A percentile compares a stretch with the other conserved stretches of the same genome.
phyloP scores from a whole-genome alignment of 208 protist genomes.

The Paratrypanosoma confusum region DNA sequence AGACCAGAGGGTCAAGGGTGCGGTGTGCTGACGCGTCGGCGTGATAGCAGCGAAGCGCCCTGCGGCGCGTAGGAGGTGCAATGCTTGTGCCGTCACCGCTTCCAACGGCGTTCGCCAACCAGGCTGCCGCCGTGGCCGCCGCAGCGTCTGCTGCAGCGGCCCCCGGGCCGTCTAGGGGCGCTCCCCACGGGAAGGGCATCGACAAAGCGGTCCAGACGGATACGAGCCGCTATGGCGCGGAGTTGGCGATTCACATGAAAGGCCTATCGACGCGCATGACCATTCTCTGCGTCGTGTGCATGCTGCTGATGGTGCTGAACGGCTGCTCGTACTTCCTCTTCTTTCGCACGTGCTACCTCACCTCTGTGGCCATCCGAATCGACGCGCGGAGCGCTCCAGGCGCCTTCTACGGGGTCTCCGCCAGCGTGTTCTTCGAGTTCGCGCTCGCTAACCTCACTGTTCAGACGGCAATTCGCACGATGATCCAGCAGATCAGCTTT shows the following conservation, averaged over 20 bases:
- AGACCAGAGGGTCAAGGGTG: no score
- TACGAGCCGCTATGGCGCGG: conserved; percentile 5
- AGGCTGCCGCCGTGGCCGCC: no score
- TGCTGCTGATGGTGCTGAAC: conserved; percentile 14
- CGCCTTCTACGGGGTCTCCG: conserved; percentile 5
- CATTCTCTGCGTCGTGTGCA: conserved; percentile 1
- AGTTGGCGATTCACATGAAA: conserved; percentile 9
- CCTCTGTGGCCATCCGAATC: neutral
- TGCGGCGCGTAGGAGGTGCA: no score
- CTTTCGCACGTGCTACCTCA: conserved; percentile 12
- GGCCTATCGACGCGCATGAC: conserved; percentile 6
- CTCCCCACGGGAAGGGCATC: no score
- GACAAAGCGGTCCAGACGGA: conserved; percentile 5
- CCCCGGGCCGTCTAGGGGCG: no score
- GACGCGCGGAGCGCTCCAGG: neutral
- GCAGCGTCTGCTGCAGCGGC: no score
- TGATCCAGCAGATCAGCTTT: conserved; percentile 11
- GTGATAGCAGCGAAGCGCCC: no score
- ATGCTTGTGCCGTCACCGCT: no score
- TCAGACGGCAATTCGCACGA: conserved; percentile 5
- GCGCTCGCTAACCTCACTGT: conserved; percentile 4
- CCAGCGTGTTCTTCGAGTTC: conserved; percentile 10
- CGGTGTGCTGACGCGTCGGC: no score
- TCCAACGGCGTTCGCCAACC: no score
- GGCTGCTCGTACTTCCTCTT: conserved; percentile 22